phyloP scores from a whole-genome alignment of 495 filamentous ascomycete species.

The Tuber umbilicatum region DNA sequence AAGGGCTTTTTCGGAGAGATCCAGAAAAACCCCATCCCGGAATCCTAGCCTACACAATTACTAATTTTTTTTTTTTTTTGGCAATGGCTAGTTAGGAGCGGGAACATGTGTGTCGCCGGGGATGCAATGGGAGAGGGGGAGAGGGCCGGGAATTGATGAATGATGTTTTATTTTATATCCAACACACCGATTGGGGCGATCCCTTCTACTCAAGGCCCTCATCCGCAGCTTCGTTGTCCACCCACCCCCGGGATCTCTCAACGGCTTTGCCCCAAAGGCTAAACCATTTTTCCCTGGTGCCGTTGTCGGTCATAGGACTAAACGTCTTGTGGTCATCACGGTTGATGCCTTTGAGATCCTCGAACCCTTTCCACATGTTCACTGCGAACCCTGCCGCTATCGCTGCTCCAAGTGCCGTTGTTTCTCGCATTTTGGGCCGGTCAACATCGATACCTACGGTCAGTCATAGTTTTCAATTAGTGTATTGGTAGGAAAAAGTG shows the following conservation, averaged over 20 bases:
- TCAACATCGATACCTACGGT: constrained; percentile 63
- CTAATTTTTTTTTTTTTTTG: background rate
- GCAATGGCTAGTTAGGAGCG: background rate
- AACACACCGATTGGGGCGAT: background rate
- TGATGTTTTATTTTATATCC: background rate
- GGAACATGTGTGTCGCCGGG: background rate
- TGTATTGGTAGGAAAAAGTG: background rate
- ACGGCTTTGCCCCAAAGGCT: constrained; percentile 78
- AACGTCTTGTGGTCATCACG: constrained; percentile 68
- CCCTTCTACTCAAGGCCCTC: constrained; percentile 9
- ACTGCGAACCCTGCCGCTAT: constrained; percentile 88
- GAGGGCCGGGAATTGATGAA: background rate
- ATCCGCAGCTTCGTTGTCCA: constrained; percentile 48
- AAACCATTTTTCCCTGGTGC: constrained; percentile 63
- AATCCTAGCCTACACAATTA: background rate
- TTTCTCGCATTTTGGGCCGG: constrained; percentile 86
- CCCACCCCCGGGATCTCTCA: constrained; percentile 83
- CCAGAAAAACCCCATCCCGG: background rate
- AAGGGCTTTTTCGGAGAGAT: background rate
- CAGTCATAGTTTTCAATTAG: constrained; percentile 8
- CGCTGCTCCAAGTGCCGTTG: constrained; percentile 85
- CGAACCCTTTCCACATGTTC: constrained; percentile 71
- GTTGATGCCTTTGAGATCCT: constrained; percentile 74
- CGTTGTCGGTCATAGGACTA: constrained; percentile 55
- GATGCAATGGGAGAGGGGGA: background rate